Conservation (phyloP, 2,329 filamentous ascomycete species). For the Alternaria sp. region DNA sequence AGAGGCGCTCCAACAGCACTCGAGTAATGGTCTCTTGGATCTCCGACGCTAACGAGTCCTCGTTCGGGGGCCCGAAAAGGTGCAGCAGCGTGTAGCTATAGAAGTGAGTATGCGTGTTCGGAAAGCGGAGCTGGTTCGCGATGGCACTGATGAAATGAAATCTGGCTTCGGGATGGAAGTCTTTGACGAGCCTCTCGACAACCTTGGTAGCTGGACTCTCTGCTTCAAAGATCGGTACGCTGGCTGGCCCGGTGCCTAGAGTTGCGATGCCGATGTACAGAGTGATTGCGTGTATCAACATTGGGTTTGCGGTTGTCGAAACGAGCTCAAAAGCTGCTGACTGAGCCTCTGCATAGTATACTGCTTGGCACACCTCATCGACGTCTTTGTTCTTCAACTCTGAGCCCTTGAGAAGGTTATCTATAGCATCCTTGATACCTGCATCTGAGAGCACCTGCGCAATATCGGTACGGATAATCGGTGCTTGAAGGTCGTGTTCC, state of each 20-base stretch:
- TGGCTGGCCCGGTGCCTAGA: slow-evolving; percentile 65
- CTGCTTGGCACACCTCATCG: slow-evolving; percentile 76
- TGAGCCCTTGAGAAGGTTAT: slow-evolving; percentile 59
- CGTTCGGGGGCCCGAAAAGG: slow-evolving; percentile 69
- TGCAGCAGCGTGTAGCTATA: slow-evolving; percentile 87
- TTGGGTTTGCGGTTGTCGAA: slow-evolving; percentile 72
- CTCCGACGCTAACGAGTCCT: slow-evolving; percentile 74
- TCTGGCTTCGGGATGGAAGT: slow-evolving; percentile 77
- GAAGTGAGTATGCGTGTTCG: slow-evolving; percentile 89
- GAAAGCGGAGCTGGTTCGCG: slow-evolving; percentile 89
- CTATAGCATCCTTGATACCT: slow-evolving; percentile 63
- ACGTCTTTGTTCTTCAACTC: slow-evolving; percentile 76
- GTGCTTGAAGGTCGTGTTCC: slow-evolving; percentile 75
- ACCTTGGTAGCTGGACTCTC: slow-evolving; percentile 74
- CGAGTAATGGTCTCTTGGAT: slow-evolving; percentile 91
- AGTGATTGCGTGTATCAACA: slow-evolving; percentile 82
- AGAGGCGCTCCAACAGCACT: slow-evolving; percentile 84
- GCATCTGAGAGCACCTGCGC: slow-evolving; percentile 59
- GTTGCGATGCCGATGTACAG: slow-evolving; percentile 80
- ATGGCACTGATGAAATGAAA: slow-evolving; percentile 87
- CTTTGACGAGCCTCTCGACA: slow-evolving; percentile 78
- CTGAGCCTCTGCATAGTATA: slow-evolving; percentile 67
- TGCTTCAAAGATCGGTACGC: slow-evolving; percentile 70
- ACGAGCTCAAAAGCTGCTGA: slow-evolving; percentile 72
- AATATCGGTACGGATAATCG: slow-evolving; percentile 71